Evolutionary conservation across 129 eudicot genomes (phyloP).

Genomic region (Arctium lappa): DNA sequence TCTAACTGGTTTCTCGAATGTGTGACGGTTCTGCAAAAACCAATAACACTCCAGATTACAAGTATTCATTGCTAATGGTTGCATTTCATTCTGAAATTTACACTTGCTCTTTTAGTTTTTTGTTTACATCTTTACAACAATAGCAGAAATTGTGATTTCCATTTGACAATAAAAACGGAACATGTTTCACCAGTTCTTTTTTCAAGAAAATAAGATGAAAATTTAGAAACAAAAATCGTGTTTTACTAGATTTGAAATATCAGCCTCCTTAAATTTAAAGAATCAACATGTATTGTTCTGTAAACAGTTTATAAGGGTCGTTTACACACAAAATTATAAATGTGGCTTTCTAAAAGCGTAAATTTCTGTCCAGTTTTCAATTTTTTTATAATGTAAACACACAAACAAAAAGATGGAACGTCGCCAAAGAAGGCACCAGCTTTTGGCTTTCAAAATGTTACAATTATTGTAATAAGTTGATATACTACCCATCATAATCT

Average conservation of each 20-base stretch:
- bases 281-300: background rate
- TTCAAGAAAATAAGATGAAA: background rate
- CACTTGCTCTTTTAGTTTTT: background rate
- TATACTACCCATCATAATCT: too few relatives aligned
- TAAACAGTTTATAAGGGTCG: background rate
- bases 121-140: background rate
- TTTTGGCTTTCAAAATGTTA: too few relatives aligned
- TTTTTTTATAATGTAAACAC: too few relatives aligned
- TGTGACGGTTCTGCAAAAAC: conserved; percentile 71
- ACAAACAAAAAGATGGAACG: too few relatives aligned
- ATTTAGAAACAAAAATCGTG: too few relatives aligned
- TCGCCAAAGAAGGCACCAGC: too few relatives aligned
- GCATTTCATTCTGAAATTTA: background rate
- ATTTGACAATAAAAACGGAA: background rate
- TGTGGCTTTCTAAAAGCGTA: too few relatives aligned
- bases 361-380: too few relatives aligned
- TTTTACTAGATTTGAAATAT: background rate
- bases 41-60: conserved; percentile 13
- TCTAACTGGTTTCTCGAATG: conserved; percentile 73
- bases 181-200: background rate
- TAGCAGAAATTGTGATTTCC: background rate
- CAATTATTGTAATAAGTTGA: too few relatives aligned
- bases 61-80: background rate
- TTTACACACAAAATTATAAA: too few relatives aligned
- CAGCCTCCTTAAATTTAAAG: background rate